phyloP scores from a whole-genome alignment of 306 rosid species.

The Gastrolobium bilobum region DNA sequence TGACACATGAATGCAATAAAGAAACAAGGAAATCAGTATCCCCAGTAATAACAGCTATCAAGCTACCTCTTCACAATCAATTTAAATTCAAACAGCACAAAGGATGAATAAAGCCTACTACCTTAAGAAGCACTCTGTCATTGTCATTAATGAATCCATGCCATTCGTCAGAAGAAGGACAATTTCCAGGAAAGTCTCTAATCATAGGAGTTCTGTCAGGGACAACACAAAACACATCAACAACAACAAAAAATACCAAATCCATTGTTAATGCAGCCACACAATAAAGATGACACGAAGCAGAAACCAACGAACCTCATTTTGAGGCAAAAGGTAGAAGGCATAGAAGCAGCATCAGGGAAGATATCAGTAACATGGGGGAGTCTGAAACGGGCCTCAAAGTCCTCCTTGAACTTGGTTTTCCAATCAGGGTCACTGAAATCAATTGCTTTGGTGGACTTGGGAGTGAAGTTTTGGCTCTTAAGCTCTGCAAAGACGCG shows the following conservation, averaged over 20 bases:
- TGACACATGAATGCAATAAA: conserved; percentile 17
- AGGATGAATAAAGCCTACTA: conserved; percentile 51
- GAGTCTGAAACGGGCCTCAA: conserved; percentile 75
- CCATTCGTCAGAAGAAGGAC: conserved; percentile 84
- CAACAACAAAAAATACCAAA: background rate
- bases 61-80: conserved; percentile 39
- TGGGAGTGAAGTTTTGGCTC: conserved; percentile 38
- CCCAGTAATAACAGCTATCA: background rate
- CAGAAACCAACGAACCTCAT: conserved; percentile 68
- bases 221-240: conserved; percentile 8
- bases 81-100: conserved; percentile 41
- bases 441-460: conserved; percentile 54
- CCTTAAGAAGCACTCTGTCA: conserved; percentile 98
- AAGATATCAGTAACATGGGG: conserved; percentile 86
- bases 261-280: background rate
- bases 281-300: background rate
- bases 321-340: conserved; percentile 87
- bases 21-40: conserved; percentile 21
- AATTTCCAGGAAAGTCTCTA: conserved; percentile 65
- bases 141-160: conserved; percentile 87
- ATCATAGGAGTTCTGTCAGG: conserved; percentile 66
- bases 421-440: conserved; percentile 89
- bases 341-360: conserved; percentile 67
- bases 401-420: conserved; percentile 71
- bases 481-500: conserved; percentile 51